Conservation (phyloP, 495 filamentous ascomycete genomes). For the Viridothelium virens region DNA sequence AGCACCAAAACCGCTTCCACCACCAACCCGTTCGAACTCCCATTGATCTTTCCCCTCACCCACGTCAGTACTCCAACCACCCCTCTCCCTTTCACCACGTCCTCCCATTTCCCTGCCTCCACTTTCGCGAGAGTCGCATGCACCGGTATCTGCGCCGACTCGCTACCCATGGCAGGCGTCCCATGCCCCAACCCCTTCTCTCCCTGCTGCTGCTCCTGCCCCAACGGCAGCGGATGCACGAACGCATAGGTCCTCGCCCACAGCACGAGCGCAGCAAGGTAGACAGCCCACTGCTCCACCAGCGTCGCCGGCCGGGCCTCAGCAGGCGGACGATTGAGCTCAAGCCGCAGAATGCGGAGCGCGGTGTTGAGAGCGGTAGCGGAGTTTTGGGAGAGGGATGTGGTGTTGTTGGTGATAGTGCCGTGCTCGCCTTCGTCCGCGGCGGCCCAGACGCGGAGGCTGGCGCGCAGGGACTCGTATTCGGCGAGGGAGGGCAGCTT, state of each 20-base stretch:
- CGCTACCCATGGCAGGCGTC: too few relatives aligned
- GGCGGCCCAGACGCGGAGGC: conserved; percentile 17
- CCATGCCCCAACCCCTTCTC: too few relatives aligned
- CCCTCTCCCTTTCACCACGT: neutral
- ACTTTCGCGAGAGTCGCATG: neutral
- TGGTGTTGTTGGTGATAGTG: too few relatives aligned
- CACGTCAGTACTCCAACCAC: conserved; percentile 19
- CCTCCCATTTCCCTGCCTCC: neutral
- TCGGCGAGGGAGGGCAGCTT: conserved; percentile 25
- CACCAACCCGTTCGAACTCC: conserved; percentile 20
- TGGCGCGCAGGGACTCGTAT: conserved; percentile 23
- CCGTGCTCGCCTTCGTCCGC: too few relatives aligned
- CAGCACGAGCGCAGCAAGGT: conserved; percentile 30
- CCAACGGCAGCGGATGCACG: neutral
- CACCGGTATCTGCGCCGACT: neutral
- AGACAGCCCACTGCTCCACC: conserved; percentile 31
- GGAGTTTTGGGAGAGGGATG: too few relatives aligned
- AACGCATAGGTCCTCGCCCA: conserved; percentile 25
- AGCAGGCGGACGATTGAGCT: conserved; percentile 17
- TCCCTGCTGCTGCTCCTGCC: too few relatives aligned
- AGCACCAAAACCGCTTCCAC: conserved; percentile 22
- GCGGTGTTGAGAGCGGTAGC: conserved; percentile 22
- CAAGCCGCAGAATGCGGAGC: conserved; percentile 25
- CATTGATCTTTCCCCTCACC: conserved; percentile 20
- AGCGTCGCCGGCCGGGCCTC: conserved; percentile 16